A percentile compares a stretch with the other conserved stretches of the same genome.
phyloP scores from a whole-genome alignment of 768 basidiomycete species.

The Pulveroboletus sp. region DNA sequence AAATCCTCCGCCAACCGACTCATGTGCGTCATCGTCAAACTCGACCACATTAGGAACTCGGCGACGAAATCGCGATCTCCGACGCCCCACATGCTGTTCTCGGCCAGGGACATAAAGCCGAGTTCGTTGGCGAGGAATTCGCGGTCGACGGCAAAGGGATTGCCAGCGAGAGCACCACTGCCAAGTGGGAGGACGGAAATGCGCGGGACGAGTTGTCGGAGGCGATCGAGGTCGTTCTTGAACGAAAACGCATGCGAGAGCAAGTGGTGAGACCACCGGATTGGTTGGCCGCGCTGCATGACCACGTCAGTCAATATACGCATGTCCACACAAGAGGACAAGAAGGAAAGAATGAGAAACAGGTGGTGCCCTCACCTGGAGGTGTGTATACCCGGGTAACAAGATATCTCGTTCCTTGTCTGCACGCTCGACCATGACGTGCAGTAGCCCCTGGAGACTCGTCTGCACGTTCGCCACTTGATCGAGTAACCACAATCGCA shows the following conservation, averaged over 20 bases:
- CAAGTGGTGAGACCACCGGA: constrained; percentile 96
- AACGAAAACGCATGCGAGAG: constrained; percentile 95
- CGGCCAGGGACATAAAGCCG: constrained; percentile 80
- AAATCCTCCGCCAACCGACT: constrained; percentile 95
- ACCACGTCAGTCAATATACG: background rate
- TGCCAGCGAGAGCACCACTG: constrained; percentile 92
- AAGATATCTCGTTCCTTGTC: constrained; percentile 89
- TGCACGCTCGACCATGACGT: constrained; percentile 87
- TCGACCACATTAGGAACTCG: constrained; percentile 97
- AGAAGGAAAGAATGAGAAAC: no score
- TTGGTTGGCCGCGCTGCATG: constrained; percentile 88
- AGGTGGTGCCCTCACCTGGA: constrained; percentile 58
- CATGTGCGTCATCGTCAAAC: constrained; percentile 87
- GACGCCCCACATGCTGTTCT: constrained; percentile 97
- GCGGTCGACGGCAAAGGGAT: constrained; percentile 91
- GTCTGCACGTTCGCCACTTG: constrained; percentile 64
- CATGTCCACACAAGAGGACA: no score
- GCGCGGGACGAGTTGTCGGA: constrained; percentile 79
- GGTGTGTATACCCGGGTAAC: constrained; percentile 95
- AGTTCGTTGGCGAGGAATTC: constrained; percentile 89
- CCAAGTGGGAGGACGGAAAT: constrained; percentile 93
- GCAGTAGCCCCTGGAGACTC: constrained; percentile 71
- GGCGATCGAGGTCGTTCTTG: constrained; percentile 80
- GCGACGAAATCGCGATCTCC: constrained; percentile 96
- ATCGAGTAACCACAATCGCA: constrained; percentile 92